These are phyloP conservation scores for Hypoxylon sp. DNA, from an alignment of 2,329 filamentous ascomycete species.

Conservation along the genomic window DNA sequence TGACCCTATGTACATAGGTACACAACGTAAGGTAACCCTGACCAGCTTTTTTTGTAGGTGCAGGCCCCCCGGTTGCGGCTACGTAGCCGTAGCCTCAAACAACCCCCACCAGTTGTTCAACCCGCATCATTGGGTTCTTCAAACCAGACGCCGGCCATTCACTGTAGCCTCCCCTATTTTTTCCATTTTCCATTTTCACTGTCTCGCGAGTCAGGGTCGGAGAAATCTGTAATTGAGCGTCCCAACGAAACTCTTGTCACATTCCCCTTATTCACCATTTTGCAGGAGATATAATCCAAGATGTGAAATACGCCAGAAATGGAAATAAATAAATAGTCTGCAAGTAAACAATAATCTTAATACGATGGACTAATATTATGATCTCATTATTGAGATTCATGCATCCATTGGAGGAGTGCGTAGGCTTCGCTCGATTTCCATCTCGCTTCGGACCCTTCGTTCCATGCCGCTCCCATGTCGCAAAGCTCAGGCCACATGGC, in stretches of 20 bases:
- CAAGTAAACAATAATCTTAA: constrained; percentile 45
- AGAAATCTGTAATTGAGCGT: constrained; percentile 19
- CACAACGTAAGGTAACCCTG: constrained; percentile 16
- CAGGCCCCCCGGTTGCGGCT: constrained; percentile 39
- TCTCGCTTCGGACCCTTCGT: constrained; percentile 19
- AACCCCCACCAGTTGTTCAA: constrained; percentile 42
- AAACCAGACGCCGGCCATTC: constrained; percentile 38
- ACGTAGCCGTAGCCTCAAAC: constrained; percentile 44
- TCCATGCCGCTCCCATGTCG: constrained; percentile 20
- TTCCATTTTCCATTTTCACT: constrained; percentile 7
- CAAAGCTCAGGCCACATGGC: constrained; percentile 29
- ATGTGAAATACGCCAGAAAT: constrained; percentile 23
- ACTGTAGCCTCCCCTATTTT: constrained; percentile 32
- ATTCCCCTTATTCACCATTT: constrained; percentile 32
- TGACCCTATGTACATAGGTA: constrained; percentile 23
- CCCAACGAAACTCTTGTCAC: constrained; percentile 36
- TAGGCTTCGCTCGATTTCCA: constrained; percentile 6
- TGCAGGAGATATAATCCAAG: constrained; percentile 23
- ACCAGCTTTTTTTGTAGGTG: constrained; percentile 21
- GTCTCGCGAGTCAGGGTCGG: constrained; percentile 27
- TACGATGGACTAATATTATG: constrained; percentile 43
- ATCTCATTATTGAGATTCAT: constrained; percentile 44
- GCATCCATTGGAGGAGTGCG: constrained; percentile 23
- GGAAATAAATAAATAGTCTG: constrained; percentile 41
- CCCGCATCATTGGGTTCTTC: constrained; percentile 36